Conservation (phyloP, 2,329 filamentous ascomycete species). For the Geosmithia morbida region DNA sequence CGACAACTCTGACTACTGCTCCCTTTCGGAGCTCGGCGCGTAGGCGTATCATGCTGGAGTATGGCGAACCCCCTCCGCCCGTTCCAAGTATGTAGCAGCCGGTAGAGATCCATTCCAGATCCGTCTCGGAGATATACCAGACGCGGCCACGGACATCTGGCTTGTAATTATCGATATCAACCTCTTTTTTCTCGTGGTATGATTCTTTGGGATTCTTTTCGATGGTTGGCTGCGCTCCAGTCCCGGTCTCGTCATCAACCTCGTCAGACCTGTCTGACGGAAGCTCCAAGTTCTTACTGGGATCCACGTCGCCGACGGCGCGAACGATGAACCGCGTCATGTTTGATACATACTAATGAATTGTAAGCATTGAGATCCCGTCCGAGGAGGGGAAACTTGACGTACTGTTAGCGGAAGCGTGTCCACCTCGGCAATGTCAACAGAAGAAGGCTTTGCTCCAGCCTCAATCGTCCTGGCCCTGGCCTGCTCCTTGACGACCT, state of each 20-base stretch:
- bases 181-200: slow-evolving; percentile 5
- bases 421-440: slow-evolving; percentile 36
- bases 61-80: slow-evolving; percentile 43
- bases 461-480: slow-evolving; percentile 27
- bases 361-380: slow-evolving; percentile 3
- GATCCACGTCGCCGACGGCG: slow-evolving; percentile 43
- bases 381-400: background rate
- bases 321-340: slow-evolving; percentile 42
- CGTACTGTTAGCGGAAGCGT: slow-evolving; percentile 35
- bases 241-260: background rate
- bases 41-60: slow-evolving; percentile 33
- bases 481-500: slow-evolving; percentile 22
- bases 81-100: slow-evolving; percentile 49
- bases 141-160: slow-evolving; percentile 33
- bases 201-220: slow-evolving; percentile 5
- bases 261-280: background rate
- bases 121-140: slow-evolving; percentile 44
- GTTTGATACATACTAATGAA: slow-evolving; percentile 29
- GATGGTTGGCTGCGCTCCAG: background rate
- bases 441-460: slow-evolving; percentile 27
- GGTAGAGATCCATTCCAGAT: slow-evolving; percentile 39
- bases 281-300: background rate
- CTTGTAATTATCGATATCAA: slow-evolving; percentile 25
- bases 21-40: slow-evolving; percentile 34
- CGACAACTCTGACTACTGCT: slow-evolving; percentile 34